These are phyloP conservation scores for Naganishia kalamii DNA, from an alignment of 768 basidiomycete species.

Conservation along the genomic window DNA sequence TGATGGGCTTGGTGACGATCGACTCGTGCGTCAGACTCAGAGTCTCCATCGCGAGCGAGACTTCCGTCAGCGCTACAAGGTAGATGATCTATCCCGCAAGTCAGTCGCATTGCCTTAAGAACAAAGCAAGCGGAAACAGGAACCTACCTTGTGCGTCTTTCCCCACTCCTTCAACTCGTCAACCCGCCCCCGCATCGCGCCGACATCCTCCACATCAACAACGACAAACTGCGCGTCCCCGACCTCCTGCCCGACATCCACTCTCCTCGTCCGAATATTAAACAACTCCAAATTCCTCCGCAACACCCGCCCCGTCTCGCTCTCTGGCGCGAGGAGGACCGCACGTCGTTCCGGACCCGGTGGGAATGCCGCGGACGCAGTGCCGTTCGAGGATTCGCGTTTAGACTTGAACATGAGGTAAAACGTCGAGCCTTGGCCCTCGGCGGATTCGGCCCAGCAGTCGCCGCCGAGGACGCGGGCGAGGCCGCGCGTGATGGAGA, in stretches of 20 bases:
- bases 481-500: slow-evolving; percentile 36
- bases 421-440: slow-evolving; percentile 36
- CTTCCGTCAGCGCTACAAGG: slow-evolving; percentile 30
- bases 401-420: slow-evolving; percentile 30
- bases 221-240: slow-evolving; percentile 1
- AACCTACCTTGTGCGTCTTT: slow-evolving; percentile 29
- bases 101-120: neutral
- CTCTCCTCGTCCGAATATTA: neutral
- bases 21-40: slow-evolving; percentile 30
- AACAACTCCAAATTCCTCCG: neutral
- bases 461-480: slow-evolving; percentile 36
- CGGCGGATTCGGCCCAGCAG: slow-evolving; percentile 31
- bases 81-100: slow-evolving; percentile 29
- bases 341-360: too few species aligned
- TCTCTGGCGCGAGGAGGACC: neutral
- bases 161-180: slow-evolving; percentile 22
- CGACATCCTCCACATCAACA: neutral
- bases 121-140: neutral
- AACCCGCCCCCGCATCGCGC: neutral
- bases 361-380: too few species aligned
- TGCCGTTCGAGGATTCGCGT: neutral
- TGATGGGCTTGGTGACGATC: slow-evolving; percentile 38
- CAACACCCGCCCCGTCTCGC: neutral
- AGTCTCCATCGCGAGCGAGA: slow-evolving; percentile 25
- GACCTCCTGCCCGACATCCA: neutral